These are phyloP conservation scores for Phanerochaete sordida DNA, from an alignment of 768 basidiomycete species.

Conservation along the genomic window DNA sequence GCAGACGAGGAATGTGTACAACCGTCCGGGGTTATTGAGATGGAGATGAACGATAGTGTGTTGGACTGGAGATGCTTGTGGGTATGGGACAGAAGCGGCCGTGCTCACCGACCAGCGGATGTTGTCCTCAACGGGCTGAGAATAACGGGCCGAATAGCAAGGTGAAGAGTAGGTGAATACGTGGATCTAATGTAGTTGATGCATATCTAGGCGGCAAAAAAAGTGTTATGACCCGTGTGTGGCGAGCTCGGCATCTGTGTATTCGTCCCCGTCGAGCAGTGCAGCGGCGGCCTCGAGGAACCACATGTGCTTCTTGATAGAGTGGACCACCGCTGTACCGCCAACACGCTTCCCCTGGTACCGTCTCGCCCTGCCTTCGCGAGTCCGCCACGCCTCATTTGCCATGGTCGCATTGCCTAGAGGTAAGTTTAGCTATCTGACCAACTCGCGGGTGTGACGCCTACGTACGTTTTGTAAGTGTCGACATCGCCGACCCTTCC, in stretches of 20 bases:
- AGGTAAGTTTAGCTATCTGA: slow-evolving; percentile 1
- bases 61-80: neutral
- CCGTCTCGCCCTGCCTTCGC: slow-evolving; percentile 64
- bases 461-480: slow-evolving; percentile 55
- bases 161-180: neutral
- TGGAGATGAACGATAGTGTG: neutral
- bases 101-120: neutral
- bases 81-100: neutral
- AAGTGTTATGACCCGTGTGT: neutral
- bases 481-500: slow-evolving; percentile 86
- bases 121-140: neutral
- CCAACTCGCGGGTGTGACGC: neutral
- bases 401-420: slow-evolving; percentile 57
- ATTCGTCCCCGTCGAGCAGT: slow-evolving; percentile 75
- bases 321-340: slow-evolving; percentile 94
- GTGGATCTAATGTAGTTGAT: neutral
- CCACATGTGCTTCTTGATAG: slow-evolving; percentile 97
- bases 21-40: neutral
- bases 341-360: slow-evolving; percentile 74
- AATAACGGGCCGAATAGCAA: neutral
- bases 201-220: neutral
- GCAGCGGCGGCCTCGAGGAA: slow-evolving; percentile 91
- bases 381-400: slow-evolving; percentile 64
- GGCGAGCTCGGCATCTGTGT: slow-evolving; percentile 43
- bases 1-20: neutral